Percentiles rank a stretch among this genome's conserved stretches.
Evolutionary conservation across 148 eudicot genomes (phyloP).

Genomic region (Rhododendron ferrugineum): DNA sequence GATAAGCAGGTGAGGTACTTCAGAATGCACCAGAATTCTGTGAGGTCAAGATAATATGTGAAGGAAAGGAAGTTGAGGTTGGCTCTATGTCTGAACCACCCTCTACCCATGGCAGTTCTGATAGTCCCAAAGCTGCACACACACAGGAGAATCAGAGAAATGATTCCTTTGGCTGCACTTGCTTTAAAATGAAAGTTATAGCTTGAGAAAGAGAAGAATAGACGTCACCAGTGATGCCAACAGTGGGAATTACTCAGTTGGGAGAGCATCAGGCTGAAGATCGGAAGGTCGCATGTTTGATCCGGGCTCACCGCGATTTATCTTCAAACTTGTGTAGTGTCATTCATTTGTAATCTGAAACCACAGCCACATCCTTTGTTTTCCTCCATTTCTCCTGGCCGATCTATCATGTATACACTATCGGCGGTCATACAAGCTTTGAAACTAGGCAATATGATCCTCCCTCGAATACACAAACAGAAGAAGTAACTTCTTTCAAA

Average conservation of each 20-base stretch:
- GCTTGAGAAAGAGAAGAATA: background rate
- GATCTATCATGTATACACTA: background rate
- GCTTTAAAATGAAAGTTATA: constrained; percentile 20
- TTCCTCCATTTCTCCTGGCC: background rate
- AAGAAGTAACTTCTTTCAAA: background rate
- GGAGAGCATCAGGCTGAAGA: constrained; percentile 25
- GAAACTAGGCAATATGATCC: background rate
- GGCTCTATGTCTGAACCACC: background rate
- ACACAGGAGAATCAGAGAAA: background rate
- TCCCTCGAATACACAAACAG: background rate
- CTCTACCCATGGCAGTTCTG: background rate
- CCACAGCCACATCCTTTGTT: background rate
- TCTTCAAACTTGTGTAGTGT: background rate
- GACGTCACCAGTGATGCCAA: background rate
- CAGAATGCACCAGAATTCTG: constrained; percentile 49
- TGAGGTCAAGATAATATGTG: constrained; percentile 56
- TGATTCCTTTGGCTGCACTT: constrained; percentile 23
- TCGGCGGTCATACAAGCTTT: background rate
- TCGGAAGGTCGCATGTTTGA: constrained; percentile 74
- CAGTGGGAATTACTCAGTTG: constrained; percentile 46
- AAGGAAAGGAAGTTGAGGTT: constrained; percentile 50
- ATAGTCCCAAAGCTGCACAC: background rate
- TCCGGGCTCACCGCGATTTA: constrained; percentile 63
- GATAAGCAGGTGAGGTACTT: constrained; percentile 41
- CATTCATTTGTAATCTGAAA: background rate